phyloP scores from a whole-genome alignment of 345 rosid genomes.

The Gossypium anomalum region DNA sequence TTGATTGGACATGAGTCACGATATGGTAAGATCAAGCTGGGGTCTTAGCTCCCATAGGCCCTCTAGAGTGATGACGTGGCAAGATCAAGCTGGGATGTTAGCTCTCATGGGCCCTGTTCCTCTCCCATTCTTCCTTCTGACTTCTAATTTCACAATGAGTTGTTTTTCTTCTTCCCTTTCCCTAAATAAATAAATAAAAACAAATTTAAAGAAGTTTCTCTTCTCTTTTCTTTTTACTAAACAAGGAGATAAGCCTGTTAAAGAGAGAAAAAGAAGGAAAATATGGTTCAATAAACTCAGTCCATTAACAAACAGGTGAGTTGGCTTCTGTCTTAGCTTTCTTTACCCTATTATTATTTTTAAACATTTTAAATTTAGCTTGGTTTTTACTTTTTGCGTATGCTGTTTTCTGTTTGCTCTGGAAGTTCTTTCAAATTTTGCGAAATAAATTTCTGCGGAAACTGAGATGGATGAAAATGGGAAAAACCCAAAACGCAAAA shows the following conservation, averaged over 20 bases:
- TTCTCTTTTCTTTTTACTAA: not conserved
- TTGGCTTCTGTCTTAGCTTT: not conserved
- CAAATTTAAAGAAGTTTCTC: not conserved
- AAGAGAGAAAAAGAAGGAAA: not conserved
- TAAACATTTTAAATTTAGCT: not conserved
- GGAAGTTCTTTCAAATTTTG: not conserved
- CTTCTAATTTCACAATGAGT: not conserved
- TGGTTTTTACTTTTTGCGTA: not conserved
- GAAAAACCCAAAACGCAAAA: not conserved
- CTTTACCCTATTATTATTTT: not conserved
- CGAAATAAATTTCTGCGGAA: not conserved
- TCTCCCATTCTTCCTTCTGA: not conserved
- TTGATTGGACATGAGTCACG: too few relatives aligned
- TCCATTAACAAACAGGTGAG: conserved; percentile 5
- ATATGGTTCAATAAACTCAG: not conserved
- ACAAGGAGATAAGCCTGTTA: not conserved
- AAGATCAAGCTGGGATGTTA: not conserved
- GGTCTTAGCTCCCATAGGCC: not conserved
- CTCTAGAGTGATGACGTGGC: not conserved
- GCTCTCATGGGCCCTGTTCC: not conserved
- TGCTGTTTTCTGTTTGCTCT: not conserved
- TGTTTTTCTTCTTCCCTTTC: not conserved
- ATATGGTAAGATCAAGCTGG: too few relatives aligned
- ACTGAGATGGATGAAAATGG: not conserved
- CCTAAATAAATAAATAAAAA: not conserved